Base-by-base conservation (phyloP, 2,329 filamentous ascomycete genomes). In the Penicillium sp. region DNA sequence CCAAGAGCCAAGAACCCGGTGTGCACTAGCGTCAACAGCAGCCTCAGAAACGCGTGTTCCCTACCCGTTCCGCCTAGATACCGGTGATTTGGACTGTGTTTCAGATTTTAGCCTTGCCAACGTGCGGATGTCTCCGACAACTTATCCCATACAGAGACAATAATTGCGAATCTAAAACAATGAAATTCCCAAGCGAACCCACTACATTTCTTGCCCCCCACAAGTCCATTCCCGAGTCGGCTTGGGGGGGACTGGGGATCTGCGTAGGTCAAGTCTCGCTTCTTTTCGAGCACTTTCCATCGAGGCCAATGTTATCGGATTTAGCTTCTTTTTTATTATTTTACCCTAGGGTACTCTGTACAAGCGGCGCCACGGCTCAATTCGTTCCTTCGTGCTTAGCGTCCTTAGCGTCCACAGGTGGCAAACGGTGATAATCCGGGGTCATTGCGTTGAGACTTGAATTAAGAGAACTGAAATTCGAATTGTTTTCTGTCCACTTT, bases 1-100 rank as follows among this genome's bases (percentile, higher is more conserved):
- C 30, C 30, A 49, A 36, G 5, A n/a, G 16, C 36, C 10, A 31
- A 31, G 17, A 35, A 49, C 36, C 50, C 50, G 60, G 57, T 35
- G 56, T 30, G 30, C 44, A 56, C 60, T 64, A 64, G 63, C 53
- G 59, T 25, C 47, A 46, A 42, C 36, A 40, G 30, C 45, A 45
- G 59, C 55, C 56, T 65, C 58, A 54, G 60, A 58, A 64, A 64
- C 63, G 63, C 62, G 63, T 64, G 63, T 65, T 59, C 61, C 35
- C 28, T 57, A 55, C 44, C 58, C 57, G 53, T 53, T 55, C 44
- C n/a, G 52, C 48, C 38, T 25, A 44, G 41, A 51, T 53, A 57
- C 47, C 36, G n/a, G 56, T 52, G 55, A 53, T 53, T 47, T 41
- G 56, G 47, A 56, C 48, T 11, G 45, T 56, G 61, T 63, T 63